Evolutionary conservation across 148 eudicot genomes (phyloP).

Genomic region (Arctostaphylos glauca): DNA sequence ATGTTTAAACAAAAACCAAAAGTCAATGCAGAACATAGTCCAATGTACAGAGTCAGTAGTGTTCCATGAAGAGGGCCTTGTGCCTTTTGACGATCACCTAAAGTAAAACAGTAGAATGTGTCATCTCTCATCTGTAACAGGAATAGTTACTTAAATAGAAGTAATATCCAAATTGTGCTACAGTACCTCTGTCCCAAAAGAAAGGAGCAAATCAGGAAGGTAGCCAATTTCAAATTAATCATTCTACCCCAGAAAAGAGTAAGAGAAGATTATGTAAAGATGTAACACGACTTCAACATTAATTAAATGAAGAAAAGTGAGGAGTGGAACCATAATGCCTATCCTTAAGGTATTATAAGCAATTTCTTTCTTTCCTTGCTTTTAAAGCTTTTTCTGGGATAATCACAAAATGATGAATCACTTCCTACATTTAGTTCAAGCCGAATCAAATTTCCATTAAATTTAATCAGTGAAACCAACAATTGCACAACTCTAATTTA

Average conservation of each 20-base stretch:
- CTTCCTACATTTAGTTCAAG: neutral
- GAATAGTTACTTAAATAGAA: neutral
- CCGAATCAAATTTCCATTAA: neutral
- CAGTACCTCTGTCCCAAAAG: neutral
- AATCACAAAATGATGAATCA: too few species aligned
- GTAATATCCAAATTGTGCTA: neutral
- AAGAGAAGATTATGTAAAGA: neutral
- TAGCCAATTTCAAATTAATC: neutral
- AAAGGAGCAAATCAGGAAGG: neutral
- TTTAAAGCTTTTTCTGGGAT: neutral
- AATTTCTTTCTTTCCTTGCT: neutral
- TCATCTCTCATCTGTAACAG: slow-evolving; percentile 3
- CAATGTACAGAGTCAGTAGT: neutral
- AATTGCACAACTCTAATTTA: too few species aligned
- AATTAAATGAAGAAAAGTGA: neutral
- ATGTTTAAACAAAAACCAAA: neutral
- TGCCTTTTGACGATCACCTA: neutral
- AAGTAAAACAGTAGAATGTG: neutral
- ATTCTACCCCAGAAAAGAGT: neutral
- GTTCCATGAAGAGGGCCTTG: neutral
- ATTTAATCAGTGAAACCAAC: neutral
- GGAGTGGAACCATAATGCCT: neutral
- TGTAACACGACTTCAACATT: neutral
- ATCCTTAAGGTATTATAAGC: neutral
- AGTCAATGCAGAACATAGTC: slow-evolving; percentile 8